phyloP scores from a whole-genome alignment of 176 grass and related monocot genomes.

The Oryza meridionalis region DNA sequence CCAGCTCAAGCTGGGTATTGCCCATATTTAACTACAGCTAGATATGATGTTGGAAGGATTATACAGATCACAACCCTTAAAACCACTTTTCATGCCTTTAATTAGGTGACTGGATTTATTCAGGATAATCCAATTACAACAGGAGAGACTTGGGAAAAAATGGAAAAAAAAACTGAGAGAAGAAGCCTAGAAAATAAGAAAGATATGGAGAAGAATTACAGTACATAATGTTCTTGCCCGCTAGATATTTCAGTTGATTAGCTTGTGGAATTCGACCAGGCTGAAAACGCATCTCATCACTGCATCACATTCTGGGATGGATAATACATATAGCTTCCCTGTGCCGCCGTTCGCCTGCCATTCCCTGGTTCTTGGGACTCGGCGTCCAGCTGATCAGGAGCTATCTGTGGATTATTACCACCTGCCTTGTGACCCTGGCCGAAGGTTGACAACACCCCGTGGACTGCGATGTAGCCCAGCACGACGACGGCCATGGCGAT shows the following conservation, averaged over 20 bases:
- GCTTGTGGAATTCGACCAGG: neutral
- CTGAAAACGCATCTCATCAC: neutral
- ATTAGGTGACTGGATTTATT: neutral
- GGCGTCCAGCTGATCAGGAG: neutral
- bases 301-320: neutral
- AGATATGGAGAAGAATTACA: neutral
- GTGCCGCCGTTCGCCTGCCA: neutral
- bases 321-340: neutral
- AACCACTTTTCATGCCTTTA: too few species aligned
- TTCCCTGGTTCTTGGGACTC: neutral
- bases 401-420: neutral
- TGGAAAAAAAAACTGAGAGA: neutral
- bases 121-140: neutral
- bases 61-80: too few species aligned
- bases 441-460: neutral
- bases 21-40: too few species aligned
- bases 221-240: neutral
- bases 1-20: too few species aligned
- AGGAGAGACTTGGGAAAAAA: neutral
- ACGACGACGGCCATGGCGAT: neutral
- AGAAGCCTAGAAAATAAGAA: neutral
- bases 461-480: neutral
- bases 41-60: too few species aligned
- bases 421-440: neutral
- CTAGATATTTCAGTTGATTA: neutral